phyloP scores from a whole-genome alignment of 495 filamentous ascomycete species.

The Zalerion maritima region DNA sequence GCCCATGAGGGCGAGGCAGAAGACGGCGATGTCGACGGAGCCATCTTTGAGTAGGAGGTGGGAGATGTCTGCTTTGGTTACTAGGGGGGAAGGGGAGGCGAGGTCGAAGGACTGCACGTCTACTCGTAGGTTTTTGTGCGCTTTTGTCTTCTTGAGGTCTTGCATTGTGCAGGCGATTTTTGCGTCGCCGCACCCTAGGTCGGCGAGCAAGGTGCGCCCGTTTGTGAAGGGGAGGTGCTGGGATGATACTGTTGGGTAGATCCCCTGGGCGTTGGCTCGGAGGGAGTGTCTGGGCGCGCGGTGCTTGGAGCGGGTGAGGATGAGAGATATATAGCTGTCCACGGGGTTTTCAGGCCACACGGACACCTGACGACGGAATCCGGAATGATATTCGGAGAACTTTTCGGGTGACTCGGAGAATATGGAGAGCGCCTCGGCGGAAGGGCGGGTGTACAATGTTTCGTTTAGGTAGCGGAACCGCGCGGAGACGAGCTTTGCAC shows the following conservation, averaged over 20 bases:
- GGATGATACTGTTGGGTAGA: constrained; percentile 1
- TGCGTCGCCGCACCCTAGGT: constrained; percentile 48
- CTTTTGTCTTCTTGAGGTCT: constrained; percentile 36
- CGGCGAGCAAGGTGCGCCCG: constrained; percentile 61
- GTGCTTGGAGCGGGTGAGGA: constrained; percentile 41
- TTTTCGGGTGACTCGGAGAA: constrained; percentile 74
- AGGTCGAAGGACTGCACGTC: constrained; percentile 33
- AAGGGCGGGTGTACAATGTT: constrained; percentile 85
- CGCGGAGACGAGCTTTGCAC: constrained; percentile 77
- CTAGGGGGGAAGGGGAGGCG: constrained; percentile 42
- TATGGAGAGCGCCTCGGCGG: constrained; percentile 56
- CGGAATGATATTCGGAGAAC: constrained; percentile 86
- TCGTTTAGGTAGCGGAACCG: constrained; percentile 97
- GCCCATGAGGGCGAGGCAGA: constrained; percentile 95
- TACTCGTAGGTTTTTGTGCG: constrained; percentile 27
- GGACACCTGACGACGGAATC: constrained; percentile 86
- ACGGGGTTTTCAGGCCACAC: constrained; percentile 95
- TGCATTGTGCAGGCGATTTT: constrained; percentile 53
- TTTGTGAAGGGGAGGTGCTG: constrained; percentile 28
- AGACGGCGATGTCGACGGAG: constrained; percentile 70
- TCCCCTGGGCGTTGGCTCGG: constrained; percentile 9
- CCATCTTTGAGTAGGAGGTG: constrained; percentile 58
- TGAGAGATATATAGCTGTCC: constrained; percentile 56
- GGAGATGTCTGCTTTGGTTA: constrained; percentile 80
- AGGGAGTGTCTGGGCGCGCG: constrained; percentile 10